Percentiles rank a stretch among this genome's conserved stretches.
phyloP scores from a whole-genome alignment of 2,329 filamentous ascomycete species.

The Penicillium digitatum region DNA sequence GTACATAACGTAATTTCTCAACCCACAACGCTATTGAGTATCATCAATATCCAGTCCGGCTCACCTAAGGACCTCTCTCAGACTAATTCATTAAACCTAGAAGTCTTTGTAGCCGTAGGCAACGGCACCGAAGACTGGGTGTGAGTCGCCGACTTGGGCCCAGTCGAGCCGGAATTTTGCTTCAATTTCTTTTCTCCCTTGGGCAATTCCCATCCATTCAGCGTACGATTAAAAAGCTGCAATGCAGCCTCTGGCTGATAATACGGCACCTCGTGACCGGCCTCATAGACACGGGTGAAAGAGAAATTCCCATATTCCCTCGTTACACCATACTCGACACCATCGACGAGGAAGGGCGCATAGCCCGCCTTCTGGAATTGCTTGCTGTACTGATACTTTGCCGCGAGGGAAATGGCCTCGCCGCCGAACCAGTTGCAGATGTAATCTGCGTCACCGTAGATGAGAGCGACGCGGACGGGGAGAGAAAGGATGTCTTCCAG shows the following conservation, averaged over 20 bases:
- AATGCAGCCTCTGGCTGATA: slow-evolving; percentile 57
- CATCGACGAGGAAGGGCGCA: slow-evolving; percentile 65
- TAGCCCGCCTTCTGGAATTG: slow-evolving; percentile 67
- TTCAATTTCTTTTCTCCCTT: slow-evolving; percentile 45
- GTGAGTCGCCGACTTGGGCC: slow-evolving; percentile 43
- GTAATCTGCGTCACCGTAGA: slow-evolving; percentile 63
- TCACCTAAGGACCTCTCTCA: neutral
- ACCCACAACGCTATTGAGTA: neutral
- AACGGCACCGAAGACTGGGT: slow-evolving; percentile 41
- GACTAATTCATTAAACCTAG: too few species aligned
- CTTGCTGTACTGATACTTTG: slow-evolving; percentile 50
- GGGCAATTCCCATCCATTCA: slow-evolving; percentile 54
- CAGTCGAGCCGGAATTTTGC: slow-evolving; percentile 39
- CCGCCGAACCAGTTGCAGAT: slow-evolving; percentile 64
- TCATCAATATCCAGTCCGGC: neutral
- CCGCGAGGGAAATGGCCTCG: slow-evolving; percentile 63
- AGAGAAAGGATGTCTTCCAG: slow-evolving; percentile 57
- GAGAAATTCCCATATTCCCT: slow-evolving; percentile 72
- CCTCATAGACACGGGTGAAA: slow-evolving; percentile 63
- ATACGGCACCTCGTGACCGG: slow-evolving; percentile 60
- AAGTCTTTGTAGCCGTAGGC: slow-evolving; percentile 18
- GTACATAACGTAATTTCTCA: neutral
- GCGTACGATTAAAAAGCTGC: slow-evolving; percentile 58
- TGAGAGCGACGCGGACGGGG: slow-evolving; percentile 65
- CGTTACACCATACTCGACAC: slow-evolving; percentile 63